A percentile compares a stretch with the other conserved stretches of the same genome.
Evolutionary conservation across 352 stramenopile genomes (phyloP).

Genomic region (Pythium periplocum): DNA sequence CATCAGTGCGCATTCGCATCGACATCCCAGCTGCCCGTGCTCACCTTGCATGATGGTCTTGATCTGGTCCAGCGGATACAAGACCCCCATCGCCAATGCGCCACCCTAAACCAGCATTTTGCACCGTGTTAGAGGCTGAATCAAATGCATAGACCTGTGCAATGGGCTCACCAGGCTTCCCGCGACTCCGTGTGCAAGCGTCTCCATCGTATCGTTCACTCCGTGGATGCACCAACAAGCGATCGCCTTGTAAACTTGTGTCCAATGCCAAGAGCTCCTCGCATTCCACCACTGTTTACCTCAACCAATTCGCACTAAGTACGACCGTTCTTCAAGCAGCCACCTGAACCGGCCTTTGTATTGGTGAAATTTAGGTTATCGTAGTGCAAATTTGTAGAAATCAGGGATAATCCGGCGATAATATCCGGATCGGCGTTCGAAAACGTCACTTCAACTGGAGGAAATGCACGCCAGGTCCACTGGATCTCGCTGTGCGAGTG

Average conservation of each 20-base stretch:
- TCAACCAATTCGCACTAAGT: not conserved
- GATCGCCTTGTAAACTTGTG: not conserved
- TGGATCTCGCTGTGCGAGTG: too few species aligned
- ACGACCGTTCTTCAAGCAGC: too few species aligned
- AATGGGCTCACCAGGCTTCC: constrained; percentile 25
- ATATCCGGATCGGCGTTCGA: too few species aligned
- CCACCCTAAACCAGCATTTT: constrained; percentile 30
- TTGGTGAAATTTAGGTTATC: not conserved
- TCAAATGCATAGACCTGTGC: not conserved
- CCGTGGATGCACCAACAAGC: too few species aligned
- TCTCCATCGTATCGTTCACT: constrained; percentile 39
- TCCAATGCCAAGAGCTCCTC: not conserved
- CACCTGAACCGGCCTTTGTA: not conserved
- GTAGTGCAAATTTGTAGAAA: too few species aligned
- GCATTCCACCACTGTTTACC: not conserved
- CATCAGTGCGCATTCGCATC: too few species aligned
- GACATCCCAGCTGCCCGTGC: too few species aligned
- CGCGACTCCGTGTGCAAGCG: constrained; percentile 56
- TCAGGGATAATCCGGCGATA: too few species aligned
- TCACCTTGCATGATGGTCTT: constrained; percentile 81
- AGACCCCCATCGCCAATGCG: constrained; percentile 69
- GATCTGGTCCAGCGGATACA: constrained; percentile 86
- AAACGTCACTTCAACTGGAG: too few species aligned
- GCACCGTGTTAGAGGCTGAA: constrained; percentile 1
- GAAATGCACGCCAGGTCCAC: too few species aligned